phyloP scores from a whole-genome alignment of 768 basidiomycete genomes.

The Sistotremastrum suecicum region DNA sequence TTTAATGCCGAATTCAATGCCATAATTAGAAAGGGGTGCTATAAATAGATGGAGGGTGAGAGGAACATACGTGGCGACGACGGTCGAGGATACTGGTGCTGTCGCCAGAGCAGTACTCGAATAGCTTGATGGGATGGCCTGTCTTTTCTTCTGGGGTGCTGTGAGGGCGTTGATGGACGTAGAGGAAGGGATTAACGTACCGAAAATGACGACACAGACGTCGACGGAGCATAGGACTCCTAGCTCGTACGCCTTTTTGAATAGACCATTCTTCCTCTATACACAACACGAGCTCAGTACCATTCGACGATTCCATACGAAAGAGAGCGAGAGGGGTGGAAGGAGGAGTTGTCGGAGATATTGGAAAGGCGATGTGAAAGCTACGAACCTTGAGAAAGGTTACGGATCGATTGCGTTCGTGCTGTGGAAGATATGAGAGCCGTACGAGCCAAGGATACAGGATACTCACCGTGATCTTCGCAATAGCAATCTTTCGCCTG shows the following conservation, averaged over 20 bases:
- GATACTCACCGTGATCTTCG: background rate
- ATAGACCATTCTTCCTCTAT: constrained; percentile 79
- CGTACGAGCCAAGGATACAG: too few species aligned
- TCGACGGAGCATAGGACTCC: constrained; percentile 85
- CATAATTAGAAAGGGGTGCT: constrained; percentile 1
- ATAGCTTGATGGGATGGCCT: constrained; percentile 69
- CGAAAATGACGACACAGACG: constrained; percentile 80
- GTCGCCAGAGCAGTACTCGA: constrained; percentile 67
- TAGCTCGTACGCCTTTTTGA: constrained; percentile 86
- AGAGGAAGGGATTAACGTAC: constrained; percentile 17
- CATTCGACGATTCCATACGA: constrained; percentile 18
- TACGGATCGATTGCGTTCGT: constrained; percentile 83
- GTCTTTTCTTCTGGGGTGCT: constrained; percentile 47
- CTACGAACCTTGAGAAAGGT: constrained; percentile 71
- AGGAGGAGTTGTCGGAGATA: constrained; percentile 24
- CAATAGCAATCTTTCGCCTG: too few species aligned
- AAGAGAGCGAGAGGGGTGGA: constrained; percentile 23
- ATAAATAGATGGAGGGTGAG: background rate
- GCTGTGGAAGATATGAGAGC: constrained; percentile 35
- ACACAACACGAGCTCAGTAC: constrained; percentile 14
- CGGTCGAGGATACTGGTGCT: constrained; percentile 57
- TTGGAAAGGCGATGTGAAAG: constrained; percentile 10
- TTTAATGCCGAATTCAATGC: constrained; percentile 9
- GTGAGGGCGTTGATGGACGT: background rate
- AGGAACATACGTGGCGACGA: constrained; percentile 36